Percentiles rank a stretch among this genome's conserved stretches.
Conservation (phyloP, 2,329 filamentous ascomycete species). For the Phyllachora maydis region DNA sequence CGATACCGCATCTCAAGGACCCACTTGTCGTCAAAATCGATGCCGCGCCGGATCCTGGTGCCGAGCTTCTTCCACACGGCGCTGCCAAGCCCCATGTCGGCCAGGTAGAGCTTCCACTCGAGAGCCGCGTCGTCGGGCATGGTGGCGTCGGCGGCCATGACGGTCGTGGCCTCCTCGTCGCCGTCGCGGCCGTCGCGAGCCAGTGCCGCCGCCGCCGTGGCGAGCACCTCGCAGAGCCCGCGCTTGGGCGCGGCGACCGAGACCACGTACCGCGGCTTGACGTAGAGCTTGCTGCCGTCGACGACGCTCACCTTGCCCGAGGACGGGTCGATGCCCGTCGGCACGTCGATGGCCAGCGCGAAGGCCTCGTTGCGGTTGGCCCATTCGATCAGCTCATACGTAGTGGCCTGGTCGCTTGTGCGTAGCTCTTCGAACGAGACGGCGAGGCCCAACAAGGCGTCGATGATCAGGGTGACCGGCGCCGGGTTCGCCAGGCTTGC, state of each 20-base stretch:
- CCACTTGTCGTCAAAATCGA: slow-evolving; percentile 81
- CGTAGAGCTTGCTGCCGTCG: slow-evolving; percentile 60
- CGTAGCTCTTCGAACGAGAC: slow-evolving; percentile 77
- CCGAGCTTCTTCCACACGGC: slow-evolving; percentile 73
- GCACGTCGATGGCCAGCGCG: slow-evolving; percentile 75
- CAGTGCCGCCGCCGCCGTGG: too few species aligned
- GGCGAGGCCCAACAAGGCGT: slow-evolving; percentile 72
- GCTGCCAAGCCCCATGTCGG: slow-evolving; percentile 69
- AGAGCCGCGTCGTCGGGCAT: slow-evolving; percentile 19
- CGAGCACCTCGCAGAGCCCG: slow-evolving; percentile 61
- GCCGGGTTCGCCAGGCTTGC: slow-evolving; percentile 29
- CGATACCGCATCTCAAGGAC: slow-evolving; percentile 47
- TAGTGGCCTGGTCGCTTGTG: slow-evolving; percentile 61
- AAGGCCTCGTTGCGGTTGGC: slow-evolving; percentile 71
- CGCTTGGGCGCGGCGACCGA: slow-evolving; percentile 74
- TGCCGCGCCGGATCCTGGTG: slow-evolving; percentile 59
- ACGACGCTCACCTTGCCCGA: slow-evolving; percentile 44
- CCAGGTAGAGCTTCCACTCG: slow-evolving; percentile 64
- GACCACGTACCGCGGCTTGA: slow-evolving; percentile 66
- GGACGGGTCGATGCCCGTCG: slow-evolving; percentile 68
- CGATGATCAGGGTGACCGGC: slow-evolving; percentile 63
- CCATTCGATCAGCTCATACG: slow-evolving; percentile 85
- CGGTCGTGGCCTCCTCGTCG: slow-evolving; percentile 16
- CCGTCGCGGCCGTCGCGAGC: too few species aligned
- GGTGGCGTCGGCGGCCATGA: slow-evolving; percentile 7